phyloP scores from a whole-genome alignment of 108 stramenopile genomes.

The Skeletonema potamos region DNA sequence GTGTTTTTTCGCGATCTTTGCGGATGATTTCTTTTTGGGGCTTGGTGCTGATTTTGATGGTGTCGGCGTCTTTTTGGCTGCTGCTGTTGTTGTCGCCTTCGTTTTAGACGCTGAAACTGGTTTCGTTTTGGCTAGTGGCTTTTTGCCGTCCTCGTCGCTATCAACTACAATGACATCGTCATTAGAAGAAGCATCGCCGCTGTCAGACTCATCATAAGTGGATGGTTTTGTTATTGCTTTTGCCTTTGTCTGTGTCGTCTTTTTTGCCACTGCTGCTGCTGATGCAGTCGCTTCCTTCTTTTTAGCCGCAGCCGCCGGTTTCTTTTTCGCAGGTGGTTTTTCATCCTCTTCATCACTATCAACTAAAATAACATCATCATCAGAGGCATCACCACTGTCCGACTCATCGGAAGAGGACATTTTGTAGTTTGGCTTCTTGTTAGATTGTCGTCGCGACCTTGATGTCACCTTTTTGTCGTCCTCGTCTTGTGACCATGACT shows the following conservation, averaged over 20 bases:
- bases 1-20: background rate
- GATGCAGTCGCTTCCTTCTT: no score
- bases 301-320: background rate
- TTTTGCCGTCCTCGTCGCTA: background rate
- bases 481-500: background rate
- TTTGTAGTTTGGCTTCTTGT: background rate
- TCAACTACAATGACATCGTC: background rate
- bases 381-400: background rate
- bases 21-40: background rate
- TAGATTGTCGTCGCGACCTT: background rate
- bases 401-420: slow-evolving; percentile 1
- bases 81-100: background rate
- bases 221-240: background rate
- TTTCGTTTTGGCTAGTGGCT: background rate
- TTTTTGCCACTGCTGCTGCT: background rate
- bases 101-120: background rate
- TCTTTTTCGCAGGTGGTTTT: background rate
- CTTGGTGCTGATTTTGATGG: background rate
- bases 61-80: background rate
- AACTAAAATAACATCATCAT: background rate
- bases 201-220: background rate
- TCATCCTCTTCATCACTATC: background rate
- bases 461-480: background rate
- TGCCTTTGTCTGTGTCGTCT: background rate
- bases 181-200: background rate